A percentile compares a stretch with the other conserved stretches of the same genome.
These are phyloP conservation scores for Phytophthora brassicae DNA, from an alignment of 352 stramenopile species.

Conservation along the genomic window DNA sequence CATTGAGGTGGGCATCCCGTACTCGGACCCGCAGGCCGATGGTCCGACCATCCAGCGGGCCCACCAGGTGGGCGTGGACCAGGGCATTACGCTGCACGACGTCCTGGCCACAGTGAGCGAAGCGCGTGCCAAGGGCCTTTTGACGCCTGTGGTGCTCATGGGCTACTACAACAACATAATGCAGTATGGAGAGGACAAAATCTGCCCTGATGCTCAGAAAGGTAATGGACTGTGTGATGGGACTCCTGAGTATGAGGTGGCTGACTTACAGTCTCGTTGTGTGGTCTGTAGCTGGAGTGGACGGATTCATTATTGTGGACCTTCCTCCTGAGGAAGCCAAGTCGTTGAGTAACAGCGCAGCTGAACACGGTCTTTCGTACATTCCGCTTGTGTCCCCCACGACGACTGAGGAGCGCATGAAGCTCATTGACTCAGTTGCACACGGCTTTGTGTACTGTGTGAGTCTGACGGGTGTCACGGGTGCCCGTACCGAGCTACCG, in stretches of 20 bases:
- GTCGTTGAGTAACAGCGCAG: constrained; percentile 89
- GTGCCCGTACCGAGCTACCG: constrained; percentile 89
- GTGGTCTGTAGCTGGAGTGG: constrained; percentile 71
- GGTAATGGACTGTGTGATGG: constrained; percentile 20
- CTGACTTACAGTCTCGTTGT: constrained; percentile 2
- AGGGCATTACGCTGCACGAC: constrained; percentile 92
- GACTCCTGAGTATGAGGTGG: background rate
- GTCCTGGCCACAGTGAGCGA: constrained; percentile 93
- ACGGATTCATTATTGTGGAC: constrained; percentile 99
- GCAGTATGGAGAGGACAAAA: constrained; percentile 94
- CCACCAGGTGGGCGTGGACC: constrained; percentile 92
- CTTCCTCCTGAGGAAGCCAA: constrained; percentile 95
- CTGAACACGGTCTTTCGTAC: constrained; percentile 92
- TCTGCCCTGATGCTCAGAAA: constrained; percentile 84
- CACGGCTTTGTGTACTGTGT: constrained; percentile 90
- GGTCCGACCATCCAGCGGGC: constrained; percentile 97
- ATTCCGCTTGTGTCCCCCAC: constrained; percentile 97
- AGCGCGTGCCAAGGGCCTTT: constrained; percentile 90
- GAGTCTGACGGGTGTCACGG: constrained; percentile 93
- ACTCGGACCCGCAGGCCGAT: constrained; percentile 98
- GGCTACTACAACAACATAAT: constrained; percentile 99
- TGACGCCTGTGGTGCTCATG: constrained; percentile 97
- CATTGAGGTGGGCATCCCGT: constrained; percentile 96
- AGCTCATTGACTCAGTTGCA: constrained; percentile 64
- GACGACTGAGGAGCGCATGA: constrained; percentile 94